phyloP scores from a whole-genome alignment of 495 filamentous ascomycete genomes.

The Xylaria acuta region DNA sequence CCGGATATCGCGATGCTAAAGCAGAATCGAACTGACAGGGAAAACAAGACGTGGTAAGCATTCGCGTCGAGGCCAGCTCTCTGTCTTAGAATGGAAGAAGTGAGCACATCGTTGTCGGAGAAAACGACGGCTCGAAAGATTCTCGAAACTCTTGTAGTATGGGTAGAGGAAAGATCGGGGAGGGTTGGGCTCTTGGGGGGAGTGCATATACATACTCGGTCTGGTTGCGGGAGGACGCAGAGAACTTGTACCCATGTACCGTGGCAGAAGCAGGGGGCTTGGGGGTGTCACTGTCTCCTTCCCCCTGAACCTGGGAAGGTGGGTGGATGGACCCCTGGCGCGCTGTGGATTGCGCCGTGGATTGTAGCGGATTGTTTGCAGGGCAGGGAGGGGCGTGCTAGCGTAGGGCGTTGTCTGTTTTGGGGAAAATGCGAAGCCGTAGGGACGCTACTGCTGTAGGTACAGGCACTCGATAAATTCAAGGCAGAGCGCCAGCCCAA shows the following conservation, averaged over 20 bases:
- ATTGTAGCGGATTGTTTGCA: slow-evolving; percentile 6
- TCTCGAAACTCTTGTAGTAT: slow-evolving; percentile 4
- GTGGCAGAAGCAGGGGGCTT: slow-evolving; percentile 9
- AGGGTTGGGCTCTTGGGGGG: slow-evolving; percentile 21
- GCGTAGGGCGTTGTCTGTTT: slow-evolving; percentile 21
- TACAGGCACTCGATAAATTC: slow-evolving; percentile 22
- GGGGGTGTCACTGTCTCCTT: slow-evolving; percentile 15
- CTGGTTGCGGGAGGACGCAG: slow-evolving; percentile 17
- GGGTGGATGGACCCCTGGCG: slow-evolving; percentile 35
- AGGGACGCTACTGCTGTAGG: slow-evolving; percentile 3
- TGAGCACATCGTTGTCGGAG: slow-evolving; percentile 28
- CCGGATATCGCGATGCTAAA: slow-evolving; percentile 21
- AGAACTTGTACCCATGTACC: slow-evolving; percentile 32
- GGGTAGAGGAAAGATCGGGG: not conserved
- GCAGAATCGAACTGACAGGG: slow-evolving; percentile 32
- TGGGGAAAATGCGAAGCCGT: slow-evolving; percentile 12
- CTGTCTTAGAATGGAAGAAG: slow-evolving; percentile 32
- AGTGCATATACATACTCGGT: slow-evolving; percentile 18
- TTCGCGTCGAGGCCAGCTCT: slow-evolving; percentile 40
- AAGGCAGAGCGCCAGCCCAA: slow-evolving; percentile 5
- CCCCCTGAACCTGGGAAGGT: slow-evolving; percentile 43
- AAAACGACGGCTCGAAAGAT: slow-evolving; percentile 11
- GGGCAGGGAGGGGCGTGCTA: slow-evolving; percentile 14
- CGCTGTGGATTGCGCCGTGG: slow-evolving; percentile 17
- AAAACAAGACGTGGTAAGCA: slow-evolving; percentile 36